These are phyloP conservation scores for Rhododendron kiyosumense DNA, from an alignment of 148 eudicot genomes.

Conservation along the genomic window DNA sequence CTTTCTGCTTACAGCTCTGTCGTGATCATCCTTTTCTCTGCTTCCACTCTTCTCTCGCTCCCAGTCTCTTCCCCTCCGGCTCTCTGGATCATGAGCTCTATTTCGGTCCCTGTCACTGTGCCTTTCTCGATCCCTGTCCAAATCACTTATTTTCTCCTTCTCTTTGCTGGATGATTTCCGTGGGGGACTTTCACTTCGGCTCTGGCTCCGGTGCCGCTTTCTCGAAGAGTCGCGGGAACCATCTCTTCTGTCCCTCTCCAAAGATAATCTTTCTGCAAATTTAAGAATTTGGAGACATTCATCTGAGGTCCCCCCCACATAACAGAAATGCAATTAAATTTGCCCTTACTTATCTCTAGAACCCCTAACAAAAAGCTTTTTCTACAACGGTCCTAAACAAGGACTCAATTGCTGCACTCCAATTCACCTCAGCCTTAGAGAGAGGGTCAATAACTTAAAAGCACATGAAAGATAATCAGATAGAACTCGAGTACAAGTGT, in stretches of 20 bases:
- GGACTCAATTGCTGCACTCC: neutral
- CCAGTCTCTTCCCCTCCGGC: conserved; percentile 29
- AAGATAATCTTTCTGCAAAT: conserved; percentile 48
- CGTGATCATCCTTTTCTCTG: conserved; percentile 47
- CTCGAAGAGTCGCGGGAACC: conserved; percentile 51
- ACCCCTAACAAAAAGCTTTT: neutral
- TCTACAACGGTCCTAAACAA: neutral
- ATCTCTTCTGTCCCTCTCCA: conserved; percentile 50
- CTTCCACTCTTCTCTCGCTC: conserved; percentile 38
- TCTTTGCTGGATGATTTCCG: conserved; percentile 46
- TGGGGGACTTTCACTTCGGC: conserved; percentile 63
- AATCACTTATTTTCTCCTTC: conserved; percentile 37
- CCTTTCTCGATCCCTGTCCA: conserved; percentile 25
- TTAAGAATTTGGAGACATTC: conserved; percentile 5
- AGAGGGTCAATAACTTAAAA: neutral
- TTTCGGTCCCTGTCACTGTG: conserved; percentile 34
- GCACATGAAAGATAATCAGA: neutral
- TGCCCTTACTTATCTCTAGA: neutral
- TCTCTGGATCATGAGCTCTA: conserved; percentile 37
- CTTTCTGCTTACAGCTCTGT: conserved; percentile 43
- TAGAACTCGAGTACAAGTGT: neutral
- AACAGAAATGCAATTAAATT: conserved; percentile 6
- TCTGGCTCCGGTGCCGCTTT: conserved; percentile 62
- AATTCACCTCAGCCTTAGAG: neutral
- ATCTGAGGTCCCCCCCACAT: neutral